Conservation (phyloP, 257 asterid genomes). For the Solanum appendiculatum region DNA sequence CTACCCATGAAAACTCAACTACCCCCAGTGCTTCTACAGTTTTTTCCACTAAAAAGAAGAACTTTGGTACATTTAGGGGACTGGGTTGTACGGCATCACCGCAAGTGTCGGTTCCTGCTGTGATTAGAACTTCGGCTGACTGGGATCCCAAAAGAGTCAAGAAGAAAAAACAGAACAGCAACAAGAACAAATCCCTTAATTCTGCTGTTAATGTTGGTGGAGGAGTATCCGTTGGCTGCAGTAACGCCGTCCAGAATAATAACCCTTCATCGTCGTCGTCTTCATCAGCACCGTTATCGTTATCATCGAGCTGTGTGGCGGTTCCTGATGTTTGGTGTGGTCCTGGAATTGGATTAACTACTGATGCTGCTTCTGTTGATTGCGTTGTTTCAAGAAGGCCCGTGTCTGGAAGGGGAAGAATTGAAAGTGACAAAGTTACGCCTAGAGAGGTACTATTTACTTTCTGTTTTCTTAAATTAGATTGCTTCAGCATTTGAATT, state of each 20-base stretch:
- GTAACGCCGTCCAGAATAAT: not conserved
- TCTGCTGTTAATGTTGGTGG: not conserved
- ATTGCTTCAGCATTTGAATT: not conserved
- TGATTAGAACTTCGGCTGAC: slow-evolving; percentile 66
- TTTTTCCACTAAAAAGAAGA: slow-evolving; percentile 47
- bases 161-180: not conserved
- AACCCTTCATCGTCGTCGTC: not conserved
- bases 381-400: slow-evolving; percentile 79
- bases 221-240: not conserved
- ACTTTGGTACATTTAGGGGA: slow-evolving; percentile 69
- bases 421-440: slow-evolving; percentile 39
- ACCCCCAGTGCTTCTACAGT: slow-evolving; percentile 3
- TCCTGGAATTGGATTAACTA: slow-evolving; percentile 53
- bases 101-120: slow-evolving; percentile 88
- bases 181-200: not conserved
- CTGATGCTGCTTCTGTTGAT: slow-evolving; percentile 79
- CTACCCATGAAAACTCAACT: slow-evolving; percentile 13
- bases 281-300: not conserved
- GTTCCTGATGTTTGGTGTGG: slow-evolving; percentile 89
- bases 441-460: slow-evolving; percentile 41
- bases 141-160: slow-evolving; percentile 76
- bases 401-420: slow-evolving; percentile 39
- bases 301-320: slow-evolving; percentile 10
- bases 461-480: not conserved
- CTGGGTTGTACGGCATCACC: slow-evolving; percentile 84